These are phyloP conservation scores for Plenodomus lindquistii DNA, from an alignment of 2,329 filamentous ascomycete species.

Conservation along the genomic window DNA sequence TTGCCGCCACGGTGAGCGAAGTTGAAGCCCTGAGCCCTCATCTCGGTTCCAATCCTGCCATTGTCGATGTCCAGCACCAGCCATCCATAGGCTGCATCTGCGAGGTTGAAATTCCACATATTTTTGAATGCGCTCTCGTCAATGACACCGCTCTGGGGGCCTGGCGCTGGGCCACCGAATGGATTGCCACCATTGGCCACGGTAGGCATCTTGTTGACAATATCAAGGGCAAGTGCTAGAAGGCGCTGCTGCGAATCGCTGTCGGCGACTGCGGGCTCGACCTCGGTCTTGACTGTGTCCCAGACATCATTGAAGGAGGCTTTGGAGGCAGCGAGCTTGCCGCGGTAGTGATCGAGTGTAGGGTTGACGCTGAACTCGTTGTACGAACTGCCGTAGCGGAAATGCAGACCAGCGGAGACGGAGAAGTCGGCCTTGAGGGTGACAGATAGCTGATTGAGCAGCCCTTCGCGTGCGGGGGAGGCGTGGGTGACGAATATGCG, in stretches of 20 bases:
- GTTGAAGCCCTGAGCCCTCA: conserved; percentile 98
- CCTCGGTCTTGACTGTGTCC: conserved; percentile 97
- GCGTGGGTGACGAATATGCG: conserved; percentile 96
- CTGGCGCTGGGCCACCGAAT: conserved; percentile 83
- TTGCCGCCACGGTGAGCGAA: conserved; percentile 94
- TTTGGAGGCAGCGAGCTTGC: conserved; percentile 96
- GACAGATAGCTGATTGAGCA: conserved; percentile 96
- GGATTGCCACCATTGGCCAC: conserved; percentile 95
- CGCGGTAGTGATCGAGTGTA: conserved; percentile 95
- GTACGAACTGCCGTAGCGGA: conserved; percentile 98
- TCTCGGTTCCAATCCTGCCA: conserved; percentile 95
- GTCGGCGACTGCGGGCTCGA: conserved; percentile 89
- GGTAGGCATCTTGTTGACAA: conserved; percentile 97
- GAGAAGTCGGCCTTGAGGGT: conserved; percentile 98
- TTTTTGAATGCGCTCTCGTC: conserved; percentile 99
- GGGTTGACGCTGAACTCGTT: conserved; percentile 99
- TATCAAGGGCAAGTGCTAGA: conserved; percentile 84
- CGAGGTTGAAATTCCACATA: conserved; percentile 99
- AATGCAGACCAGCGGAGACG: conserved; percentile 94
- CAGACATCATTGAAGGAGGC: conserved; percentile 99
- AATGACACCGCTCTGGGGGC: conserved; percentile 79
- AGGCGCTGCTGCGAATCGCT: conserved; percentile 94
- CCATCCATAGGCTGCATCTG: conserved; percentile 96
- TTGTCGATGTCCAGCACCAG: conserved; percentile 93
- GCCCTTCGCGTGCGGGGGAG: conserved; percentile 92